Conservation (phyloP, 2,329 filamentous ascomycete species). For the Diaporthe batatas region DNA sequence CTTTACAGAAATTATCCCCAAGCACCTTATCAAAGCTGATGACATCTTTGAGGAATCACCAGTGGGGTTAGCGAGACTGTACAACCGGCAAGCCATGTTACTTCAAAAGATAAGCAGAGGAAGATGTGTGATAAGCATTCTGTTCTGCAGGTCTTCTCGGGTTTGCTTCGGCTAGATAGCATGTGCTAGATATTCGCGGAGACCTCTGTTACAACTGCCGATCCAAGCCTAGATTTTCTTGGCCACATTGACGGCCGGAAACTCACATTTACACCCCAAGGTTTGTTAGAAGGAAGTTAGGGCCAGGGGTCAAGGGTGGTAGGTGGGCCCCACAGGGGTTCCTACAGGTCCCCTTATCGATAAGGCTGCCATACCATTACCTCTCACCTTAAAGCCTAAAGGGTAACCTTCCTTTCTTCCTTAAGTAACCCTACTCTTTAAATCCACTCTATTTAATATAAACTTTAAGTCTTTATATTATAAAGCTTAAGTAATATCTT, state of each 20-base stretch:
- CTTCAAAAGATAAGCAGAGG: slow-evolving; percentile 26
- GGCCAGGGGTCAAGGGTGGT: too few relatives aligned
- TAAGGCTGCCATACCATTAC: too few relatives aligned
- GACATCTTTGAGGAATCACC: not conserved
- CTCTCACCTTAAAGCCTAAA: too few relatives aligned
- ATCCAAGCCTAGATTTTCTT: not conserved
- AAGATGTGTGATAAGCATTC: slow-evolving; percentile 16
- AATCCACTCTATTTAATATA: too few relatives aligned
- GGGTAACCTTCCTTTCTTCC: too few relatives aligned
- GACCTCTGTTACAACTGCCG: slow-evolving; percentile 13
- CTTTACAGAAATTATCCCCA: not conserved
- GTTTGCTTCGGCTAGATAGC: slow-evolving; percentile 26
- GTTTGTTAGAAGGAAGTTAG: too few relatives aligned
- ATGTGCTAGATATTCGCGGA: not conserved
- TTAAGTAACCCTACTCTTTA: too few relatives aligned
- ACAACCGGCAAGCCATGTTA: not conserved
- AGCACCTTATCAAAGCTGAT: slow-evolving; percentile 33
- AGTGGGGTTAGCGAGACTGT: slow-evolving; percentile 10
- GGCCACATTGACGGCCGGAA: not conserved
- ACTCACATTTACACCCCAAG: not conserved
- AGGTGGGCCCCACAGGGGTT: too few relatives aligned
- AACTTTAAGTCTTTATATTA: too few relatives aligned
- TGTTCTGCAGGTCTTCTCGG: slow-evolving; percentile 27
- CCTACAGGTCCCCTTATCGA: too few relatives aligned
- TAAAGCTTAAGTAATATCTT: too few relatives aligned